Evolutionary conservation across 331 rosid species (phyloP), one percentile per base, ranked within the genome.

Genomic region (Acacia concinna): DNA sequence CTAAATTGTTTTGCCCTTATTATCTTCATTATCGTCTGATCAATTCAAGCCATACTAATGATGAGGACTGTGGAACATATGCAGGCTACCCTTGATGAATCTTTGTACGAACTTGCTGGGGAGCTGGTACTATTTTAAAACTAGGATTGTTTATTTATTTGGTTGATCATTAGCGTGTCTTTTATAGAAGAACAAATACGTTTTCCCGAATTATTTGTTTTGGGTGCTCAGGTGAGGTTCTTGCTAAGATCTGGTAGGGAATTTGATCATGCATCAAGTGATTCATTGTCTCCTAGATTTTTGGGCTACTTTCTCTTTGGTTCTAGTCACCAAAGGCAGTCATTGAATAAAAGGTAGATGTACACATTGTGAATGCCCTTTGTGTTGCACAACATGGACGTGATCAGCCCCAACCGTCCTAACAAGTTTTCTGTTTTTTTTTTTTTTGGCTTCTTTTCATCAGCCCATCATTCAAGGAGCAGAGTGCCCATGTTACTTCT

Each of bases 181-280:
- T 28, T 62, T 28, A 64, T 44, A 30, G 59, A 81, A 67, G 78
- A 74, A 79, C 60, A 78, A 64, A 18, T 65, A 54, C 67, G 40
- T 41, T 74, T 69, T 52, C 51, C 68, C 75, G 31, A 35, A 52
- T 56, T 75, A 63, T 79, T 72, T 79, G 62, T 75, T 60, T 82
- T 83, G 80, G 76, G 74, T 81, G 74, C 75, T 65, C 76, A 95
- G 99, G 97, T 96, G 86, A 89, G 99, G 87, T 96, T 96, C 89
- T 91, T 96, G 86, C 85, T 96, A 81, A 89, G 98, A 91, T 96
- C 99, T 34, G 98, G 99, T 73, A 88, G 96, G 78, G 98, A 96
- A 20, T 90, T 86, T 38, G 99, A 93, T 23, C 94, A 88, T 46
- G 84, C 93, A 74, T 79, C 97, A 2, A 74, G 80, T 1, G 98